Base-by-base conservation (phyloP, 495 filamentous ascomycete species). In the Paragyromitra xinjiangensis region DNA sequence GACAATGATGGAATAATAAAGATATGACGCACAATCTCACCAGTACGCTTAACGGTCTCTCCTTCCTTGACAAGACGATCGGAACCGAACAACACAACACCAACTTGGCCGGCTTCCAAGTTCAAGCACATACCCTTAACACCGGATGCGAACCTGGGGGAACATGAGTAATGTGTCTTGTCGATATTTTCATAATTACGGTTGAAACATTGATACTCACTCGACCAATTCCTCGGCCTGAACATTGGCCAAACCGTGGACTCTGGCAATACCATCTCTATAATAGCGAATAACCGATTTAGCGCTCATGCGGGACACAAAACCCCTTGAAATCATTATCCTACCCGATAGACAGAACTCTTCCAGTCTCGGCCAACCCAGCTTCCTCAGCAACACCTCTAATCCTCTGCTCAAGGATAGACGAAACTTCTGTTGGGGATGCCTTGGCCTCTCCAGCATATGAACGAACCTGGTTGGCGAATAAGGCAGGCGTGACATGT, bases 81-180 rank as follows among this genome's bases (percentile, higher is more conserved):
- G 83, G 95, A 98, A 90, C 95, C 95, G 88, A 99, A 99, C 81
- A 99, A 91, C 90, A 99, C 95, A 81, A 99, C 95, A 97, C 95
- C 95, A 86, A 99, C 95, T 87, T 98, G 96, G 86, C 95, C 95
- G 85, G 95, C 95, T 88, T 99, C 95, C 85, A 99, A 90, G 91
- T 99, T 99, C 94, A 99, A 97, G 92, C 96, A 98, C 95, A 99
- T 99, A 85, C 95, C 95, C 91, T 98, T 98, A 84, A 99, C 95
- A 86, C 95, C 95, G 80, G 95, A 99, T 82, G 95, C 94, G 89
- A 99, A 99, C 89, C 95, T 97, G 74, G 78, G 6, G 29, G 59
- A 29, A 53, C 81, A 89, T 74, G 40, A 72, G 56, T 26, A 44
- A 55, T 48, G 22, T 34, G 39, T 53, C 64, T 66, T 39, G 22